These are phyloP conservation scores for Xanthoconium stramineum DNA, from an alignment of 768 basidiomycete species.

Conservation along the genomic window DNA sequence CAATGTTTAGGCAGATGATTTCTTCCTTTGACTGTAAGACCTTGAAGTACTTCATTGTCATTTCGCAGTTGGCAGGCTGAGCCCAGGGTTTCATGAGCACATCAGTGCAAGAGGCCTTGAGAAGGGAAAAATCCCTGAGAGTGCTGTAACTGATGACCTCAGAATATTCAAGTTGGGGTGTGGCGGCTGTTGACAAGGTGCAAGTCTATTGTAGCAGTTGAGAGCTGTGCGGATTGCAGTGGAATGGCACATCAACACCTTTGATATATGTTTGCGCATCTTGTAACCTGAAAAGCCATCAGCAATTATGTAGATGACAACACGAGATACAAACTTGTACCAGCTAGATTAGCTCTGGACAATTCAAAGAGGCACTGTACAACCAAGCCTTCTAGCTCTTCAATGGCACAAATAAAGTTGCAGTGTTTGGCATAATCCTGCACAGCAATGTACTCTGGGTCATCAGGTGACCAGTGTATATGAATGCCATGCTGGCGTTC, in stretches of 20 bases:
- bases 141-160: background rate
- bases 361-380: background rate
- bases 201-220: background rate
- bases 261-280: background rate
- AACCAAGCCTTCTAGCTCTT: background rate
- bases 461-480: background rate
- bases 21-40: background rate
- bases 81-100: background rate
- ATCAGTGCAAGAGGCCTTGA: background rate
- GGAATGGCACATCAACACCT: background rate
- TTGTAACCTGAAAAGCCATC: background rate
- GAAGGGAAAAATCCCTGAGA: background rate
- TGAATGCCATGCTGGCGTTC: background rate
- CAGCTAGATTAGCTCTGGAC: background rate
- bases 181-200: background rate
- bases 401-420: background rate
- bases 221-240: background rate
- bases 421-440: background rate
- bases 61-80: background rate
- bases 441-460: background rate
- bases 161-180: background rate
- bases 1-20: background rate
- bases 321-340: background rate
- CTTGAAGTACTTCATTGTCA: background rate
- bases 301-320: background rate